Evolutionary conservation across 2,329 filamentous ascomycete species (phyloP).

Genomic region (Colletotrichum melonis): DNA sequence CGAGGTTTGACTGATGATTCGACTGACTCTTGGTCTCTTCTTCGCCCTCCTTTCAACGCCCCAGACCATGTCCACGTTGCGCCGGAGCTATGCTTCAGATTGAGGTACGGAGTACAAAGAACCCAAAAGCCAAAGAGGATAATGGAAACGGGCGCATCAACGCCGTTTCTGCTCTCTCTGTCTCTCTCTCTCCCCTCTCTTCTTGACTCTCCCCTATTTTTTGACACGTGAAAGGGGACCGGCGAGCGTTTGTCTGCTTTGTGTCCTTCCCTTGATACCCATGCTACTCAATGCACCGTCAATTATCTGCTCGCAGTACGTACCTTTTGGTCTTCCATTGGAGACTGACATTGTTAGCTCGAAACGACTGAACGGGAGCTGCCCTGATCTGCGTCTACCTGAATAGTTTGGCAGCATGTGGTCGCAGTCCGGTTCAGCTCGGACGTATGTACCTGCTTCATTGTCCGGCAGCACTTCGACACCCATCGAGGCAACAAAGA

Average conservation of each 20-base stretch:
- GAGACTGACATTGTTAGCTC: neutral
- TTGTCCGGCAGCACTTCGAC: neutral
- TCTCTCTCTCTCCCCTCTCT: neutral
- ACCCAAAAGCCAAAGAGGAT: neutral
- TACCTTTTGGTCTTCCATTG: neutral
- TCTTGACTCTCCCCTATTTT: neutral
- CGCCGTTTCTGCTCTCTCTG: neutral
- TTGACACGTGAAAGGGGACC: conserved; percentile 33
- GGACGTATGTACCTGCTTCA: neutral
- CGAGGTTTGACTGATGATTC: conserved; percentile 32
- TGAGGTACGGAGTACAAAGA: conserved; percentile 23
- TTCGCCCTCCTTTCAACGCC: neutral
- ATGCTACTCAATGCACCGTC: neutral
- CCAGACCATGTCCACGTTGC: conserved; percentile 18
- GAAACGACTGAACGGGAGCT: conserved; percentile 4
- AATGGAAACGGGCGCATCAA: conserved; percentile 1
- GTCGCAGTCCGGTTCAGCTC: neutral
- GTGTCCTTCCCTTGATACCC: neutral
- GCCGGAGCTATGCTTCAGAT: conserved; percentile 25
- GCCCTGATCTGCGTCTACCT: neutral
- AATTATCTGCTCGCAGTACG: neutral
- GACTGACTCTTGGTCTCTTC: conserved; percentile 21
- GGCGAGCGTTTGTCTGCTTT: conserved; percentile 10
- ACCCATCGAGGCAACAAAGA: neutral
- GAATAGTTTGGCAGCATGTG: neutral